Percentiles rank a stretch among this genome's conserved stretches.
Evolutionary conservation across 306 rosid genomes (phyloP).

Genomic region (Prunus kanzakura): DNA sequence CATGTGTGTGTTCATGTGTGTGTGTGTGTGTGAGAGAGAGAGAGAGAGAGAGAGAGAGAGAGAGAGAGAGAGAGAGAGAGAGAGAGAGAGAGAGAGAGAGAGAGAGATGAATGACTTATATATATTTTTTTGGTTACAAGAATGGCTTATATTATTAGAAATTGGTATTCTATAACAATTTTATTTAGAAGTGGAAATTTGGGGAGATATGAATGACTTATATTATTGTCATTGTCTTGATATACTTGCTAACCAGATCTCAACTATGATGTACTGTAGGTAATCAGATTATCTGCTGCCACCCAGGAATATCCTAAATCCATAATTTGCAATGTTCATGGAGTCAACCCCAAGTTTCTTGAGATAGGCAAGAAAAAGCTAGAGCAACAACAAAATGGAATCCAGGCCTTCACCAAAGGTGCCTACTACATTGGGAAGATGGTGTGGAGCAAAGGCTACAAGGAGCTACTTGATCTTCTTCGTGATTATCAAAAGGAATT

Average conservation of each 20-base stretch:
- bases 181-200: not conserved
- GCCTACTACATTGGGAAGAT: constrained; percentile 95
- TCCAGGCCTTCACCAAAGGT: constrained; percentile 62
- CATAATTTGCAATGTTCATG: constrained; percentile 85
- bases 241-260: constrained; percentile 20
- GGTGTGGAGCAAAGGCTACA: constrained; percentile 97
- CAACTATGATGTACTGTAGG: constrained; percentile 48
- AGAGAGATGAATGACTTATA: too few relatives aligned
- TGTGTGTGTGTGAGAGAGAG: too few relatives aligned
- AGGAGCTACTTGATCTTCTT: constrained; percentile 78
- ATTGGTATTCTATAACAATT: not conserved
- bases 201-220: not conserved
- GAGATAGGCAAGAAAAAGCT: constrained; percentile 71
- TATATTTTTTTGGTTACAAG: too few relatives aligned
- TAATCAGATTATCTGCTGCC: constrained; percentile 91
- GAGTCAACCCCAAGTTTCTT: constrained; percentile 94
- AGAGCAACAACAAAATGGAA: constrained; percentile 62
- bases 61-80: too few relatives aligned
- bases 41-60: too few relatives aligned
- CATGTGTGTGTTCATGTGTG: not conserved
- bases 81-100: not conserved
- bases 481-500: constrained; percentile 59
- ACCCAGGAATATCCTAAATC: constrained; percentile 85
- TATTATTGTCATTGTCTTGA: not conserved
- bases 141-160: too few relatives aligned